phyloP scores from a whole-genome alignment of 2,329 filamentous ascomycete genomes.

The Mycosphaerelloides madeirae region DNA sequence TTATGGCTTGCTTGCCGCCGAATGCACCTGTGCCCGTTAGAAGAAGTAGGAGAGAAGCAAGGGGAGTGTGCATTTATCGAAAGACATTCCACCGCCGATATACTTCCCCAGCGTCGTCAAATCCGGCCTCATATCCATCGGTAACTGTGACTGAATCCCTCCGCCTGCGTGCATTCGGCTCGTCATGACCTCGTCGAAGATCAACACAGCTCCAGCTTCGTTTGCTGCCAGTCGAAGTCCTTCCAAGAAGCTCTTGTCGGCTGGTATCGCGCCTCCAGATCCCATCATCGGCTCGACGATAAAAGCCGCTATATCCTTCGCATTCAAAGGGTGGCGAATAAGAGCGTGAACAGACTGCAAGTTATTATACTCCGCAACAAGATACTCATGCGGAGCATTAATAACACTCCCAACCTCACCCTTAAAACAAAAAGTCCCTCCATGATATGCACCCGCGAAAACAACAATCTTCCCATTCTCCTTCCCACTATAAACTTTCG shows the following conservation, averaged over 20 bases:
- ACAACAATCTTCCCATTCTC: conserved; percentile 46
- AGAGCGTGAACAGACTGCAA: conserved; percentile 41
- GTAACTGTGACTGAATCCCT: conserved; percentile 35
- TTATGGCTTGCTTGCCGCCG: conserved; percentile 56
- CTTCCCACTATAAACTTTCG: conserved; percentile 45
- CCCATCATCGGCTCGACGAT: conserved; percentile 65
- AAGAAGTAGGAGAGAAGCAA: background rate
- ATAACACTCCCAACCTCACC: conserved; percentile 11
- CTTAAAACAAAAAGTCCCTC: conserved; percentile 49
- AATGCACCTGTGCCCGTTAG: conserved; percentile 43
- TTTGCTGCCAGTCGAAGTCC: conserved; percentile 48
- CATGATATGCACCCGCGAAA: conserved; percentile 52
- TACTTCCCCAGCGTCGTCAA: conserved; percentile 63
- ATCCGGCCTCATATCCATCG: conserved; percentile 51
- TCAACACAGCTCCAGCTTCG: conserved; percentile 53
- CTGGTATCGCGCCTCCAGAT: conserved; percentile 55
- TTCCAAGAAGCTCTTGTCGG: conserved; percentile 47
- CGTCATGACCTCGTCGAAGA: conserved; percentile 70
- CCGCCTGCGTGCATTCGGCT: conserved; percentile 54
- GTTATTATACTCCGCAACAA: conserved; percentile 61
- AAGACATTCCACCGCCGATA: conserved; percentile 61
- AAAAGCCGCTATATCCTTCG: conserved; percentile 54
- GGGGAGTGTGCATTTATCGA: conserved; percentile 41
- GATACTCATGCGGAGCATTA: conserved; percentile 50
- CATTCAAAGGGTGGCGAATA: conserved; percentile 32